A percentile compares a stretch with the other conserved stretches of the same genome.
Evolutionary conservation across 306 rosid species (phyloP).

Genomic region (Vigna reflexopilosa): DNA sequence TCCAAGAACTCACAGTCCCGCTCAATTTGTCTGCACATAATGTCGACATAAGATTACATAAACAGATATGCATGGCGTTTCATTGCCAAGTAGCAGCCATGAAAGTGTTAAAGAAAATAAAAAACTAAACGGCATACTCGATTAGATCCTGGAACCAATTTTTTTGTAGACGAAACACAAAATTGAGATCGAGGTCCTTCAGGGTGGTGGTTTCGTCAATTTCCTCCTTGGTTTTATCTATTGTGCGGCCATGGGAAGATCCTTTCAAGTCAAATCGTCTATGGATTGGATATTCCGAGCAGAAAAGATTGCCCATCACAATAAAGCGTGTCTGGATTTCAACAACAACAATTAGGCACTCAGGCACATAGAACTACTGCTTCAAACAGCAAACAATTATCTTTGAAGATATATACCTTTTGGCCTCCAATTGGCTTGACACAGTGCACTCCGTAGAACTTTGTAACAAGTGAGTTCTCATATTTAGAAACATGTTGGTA

Average conservation of each 20-base stretch:
- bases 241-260: conserved; percentile 92
- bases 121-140: conserved; percentile 58
- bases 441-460: conserved; percentile 94
- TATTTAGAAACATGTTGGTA: conserved; percentile 67
- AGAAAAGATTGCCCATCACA: conserved; percentile 99
- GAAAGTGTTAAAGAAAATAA: neutral
- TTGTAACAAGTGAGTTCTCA: conserved; percentile 91
- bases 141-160: conserved; percentile 72
- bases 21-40: conserved; percentile 76
- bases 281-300: conserved; percentile 93
- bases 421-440: conserved; percentile 94
- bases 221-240: conserved; percentile 78
- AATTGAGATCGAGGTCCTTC: conserved; percentile 96
- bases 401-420: conserved; percentile 67
- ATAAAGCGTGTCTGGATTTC: conserved; percentile 85
- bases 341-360: conserved; percentile 37
- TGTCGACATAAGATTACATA: conserved; percentile 36
- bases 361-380: neutral
- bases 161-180: conserved; percentile 76
- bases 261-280: conserved; percentile 95
- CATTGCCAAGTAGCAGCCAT: conserved; percentile 10
- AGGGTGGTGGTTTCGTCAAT: conserved; percentile 98
- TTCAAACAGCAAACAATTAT: conserved; percentile 27
- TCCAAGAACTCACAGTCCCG: conserved; percentile 94
- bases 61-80: conserved; percentile 23